These are phyloP conservation scores for Nakazawaea holstii DNA, from an alignment of 805 yeast genomes.

Conservation along the genomic window DNA sequence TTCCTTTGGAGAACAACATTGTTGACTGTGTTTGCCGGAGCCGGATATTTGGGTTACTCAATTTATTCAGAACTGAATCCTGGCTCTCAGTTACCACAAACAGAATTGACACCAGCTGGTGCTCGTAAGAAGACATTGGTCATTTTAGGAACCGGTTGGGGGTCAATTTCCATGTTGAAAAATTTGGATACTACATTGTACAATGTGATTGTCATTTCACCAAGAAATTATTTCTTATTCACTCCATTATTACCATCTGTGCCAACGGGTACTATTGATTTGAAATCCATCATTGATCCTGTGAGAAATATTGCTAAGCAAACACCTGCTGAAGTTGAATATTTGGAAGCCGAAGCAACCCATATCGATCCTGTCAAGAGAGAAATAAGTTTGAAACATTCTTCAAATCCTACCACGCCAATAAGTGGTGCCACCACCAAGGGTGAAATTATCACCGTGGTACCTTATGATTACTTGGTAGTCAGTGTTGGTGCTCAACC, in stretches of 20 bases:
- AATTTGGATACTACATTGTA: slow-evolving; percentile 80
- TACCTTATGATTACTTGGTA: slow-evolving; percentile 76
- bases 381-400: slow-evolving; percentile 55
- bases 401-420: slow-evolving; percentile 40
- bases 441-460: slow-evolving; percentile 38
- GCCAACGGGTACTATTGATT: slow-evolving; percentile 89
- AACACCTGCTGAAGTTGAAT: slow-evolving; percentile 69
- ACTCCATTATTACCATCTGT: slow-evolving; percentile 95
- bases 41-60: slow-evolving; percentile 57
- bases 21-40: slow-evolving; percentile 42
- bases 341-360: slow-evolving; percentile 88
- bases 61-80: slow-evolving; percentile 63
- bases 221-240: slow-evolving; percentile 91
- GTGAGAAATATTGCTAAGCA: slow-evolving; percentile 79
- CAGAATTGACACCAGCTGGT: slow-evolving; percentile 39
- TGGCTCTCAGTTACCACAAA: slow-evolving; percentile 52
- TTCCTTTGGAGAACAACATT: slow-evolving; percentile 42
- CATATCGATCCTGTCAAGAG: slow-evolving; percentile 71
- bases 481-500: slow-evolving; percentile 95
- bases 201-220: slow-evolving; percentile 86
- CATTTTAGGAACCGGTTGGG: slow-evolving; percentile 92
- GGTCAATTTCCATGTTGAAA: slow-evolving; percentile 79
- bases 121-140: slow-evolving; percentile 70
- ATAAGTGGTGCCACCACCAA: slow-evolving; percentile 33
- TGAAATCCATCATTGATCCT: slow-evolving; percentile 91